These are phyloP conservation scores for Phialophora chinensis DNA, from an alignment of 2,329 filamentous ascomycete species.

Conservation along the genomic window DNA sequence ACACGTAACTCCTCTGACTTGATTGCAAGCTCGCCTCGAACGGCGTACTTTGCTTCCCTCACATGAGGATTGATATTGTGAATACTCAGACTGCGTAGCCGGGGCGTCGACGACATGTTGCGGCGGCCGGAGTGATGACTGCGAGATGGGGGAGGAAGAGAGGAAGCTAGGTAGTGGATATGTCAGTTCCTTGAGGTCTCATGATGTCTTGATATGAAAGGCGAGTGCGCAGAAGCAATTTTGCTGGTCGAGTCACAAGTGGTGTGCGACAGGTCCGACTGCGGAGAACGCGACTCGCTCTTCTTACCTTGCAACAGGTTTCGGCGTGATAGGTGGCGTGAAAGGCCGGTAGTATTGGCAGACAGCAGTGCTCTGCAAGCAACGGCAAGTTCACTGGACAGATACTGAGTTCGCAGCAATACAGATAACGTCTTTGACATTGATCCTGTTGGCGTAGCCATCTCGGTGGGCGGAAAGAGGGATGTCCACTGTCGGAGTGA, in stretches of 20 bases:
- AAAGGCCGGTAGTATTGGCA: constrained; percentile 1
- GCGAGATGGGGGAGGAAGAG: constrained; percentile 9
- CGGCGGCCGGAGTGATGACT: constrained; percentile 42
- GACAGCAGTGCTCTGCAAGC: constrained; percentile 28
- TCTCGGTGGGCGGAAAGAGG: constrained; percentile 12
- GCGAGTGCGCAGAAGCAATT: constrained; percentile 33
- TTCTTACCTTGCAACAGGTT: constrained; percentile 31
- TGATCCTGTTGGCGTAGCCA: constrained; percentile 12
- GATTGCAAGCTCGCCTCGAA: constrained; percentile 92
- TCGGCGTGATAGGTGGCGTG: constrained; percentile 14
- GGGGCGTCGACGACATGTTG: constrained; percentile 54
- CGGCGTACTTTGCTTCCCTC: constrained; percentile 88
- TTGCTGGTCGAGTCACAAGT: constrained; percentile 31
- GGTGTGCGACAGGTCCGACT: constrained; percentile 23
- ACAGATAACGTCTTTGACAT: constrained; percentile 30
- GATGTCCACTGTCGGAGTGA: neutral
- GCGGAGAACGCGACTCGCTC: constrained; percentile 20
- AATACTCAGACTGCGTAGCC: constrained; percentile 66
- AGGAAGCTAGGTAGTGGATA: constrained; percentile 13
- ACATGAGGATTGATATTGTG: constrained; percentile 94
- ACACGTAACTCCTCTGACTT: constrained; percentile 90
- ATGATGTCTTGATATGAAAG: constrained; percentile 21
- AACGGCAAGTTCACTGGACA: constrained; percentile 36
- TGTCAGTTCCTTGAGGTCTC: constrained; percentile 24
- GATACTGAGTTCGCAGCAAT: constrained; percentile 31